Conservation (phyloP, 441 rosid species). For the Croton laevigatus region DNA sequence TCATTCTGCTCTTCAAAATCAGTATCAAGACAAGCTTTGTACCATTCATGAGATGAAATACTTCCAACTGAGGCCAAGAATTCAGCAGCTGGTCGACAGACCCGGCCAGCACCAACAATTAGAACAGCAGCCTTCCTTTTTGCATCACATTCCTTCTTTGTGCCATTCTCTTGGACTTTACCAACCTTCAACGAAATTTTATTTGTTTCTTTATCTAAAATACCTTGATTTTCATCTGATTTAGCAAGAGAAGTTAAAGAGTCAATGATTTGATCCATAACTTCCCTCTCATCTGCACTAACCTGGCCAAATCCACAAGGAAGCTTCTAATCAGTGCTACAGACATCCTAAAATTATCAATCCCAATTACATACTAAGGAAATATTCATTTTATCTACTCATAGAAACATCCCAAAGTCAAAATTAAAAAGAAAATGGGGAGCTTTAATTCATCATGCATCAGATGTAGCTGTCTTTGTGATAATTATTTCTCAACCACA, state of each 20-base stretch:
- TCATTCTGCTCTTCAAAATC: constrained; percentile 44
- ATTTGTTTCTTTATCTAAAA: constrained; percentile 32
- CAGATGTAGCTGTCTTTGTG: not conserved
- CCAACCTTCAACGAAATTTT: constrained; percentile 53
- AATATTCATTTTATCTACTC: not conserved
- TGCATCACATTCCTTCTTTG: constrained; percentile 31
- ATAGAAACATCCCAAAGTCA: not conserved
- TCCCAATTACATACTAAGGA: not conserved
- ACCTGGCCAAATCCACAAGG: constrained; percentile 52
- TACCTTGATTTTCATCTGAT: constrained; percentile 38
- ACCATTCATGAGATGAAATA: constrained; percentile 42
- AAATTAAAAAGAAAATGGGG: not conserved
- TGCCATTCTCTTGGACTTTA: constrained; percentile 46
- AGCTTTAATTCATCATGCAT: not conserved
- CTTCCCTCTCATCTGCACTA: constrained; percentile 72
- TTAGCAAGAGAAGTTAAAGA: constrained; percentile 78
- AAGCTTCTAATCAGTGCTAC: constrained; percentile 9
- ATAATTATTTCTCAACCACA: constrained; percentile 1
- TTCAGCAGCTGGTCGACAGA: constrained; percentile 88
- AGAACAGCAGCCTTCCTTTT: constrained; percentile 51
- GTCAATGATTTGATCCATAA: constrained; percentile 85
- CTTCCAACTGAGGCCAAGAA: constrained; percentile 61
- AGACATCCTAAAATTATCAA: not conserved
- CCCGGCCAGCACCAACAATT: constrained; percentile 94
- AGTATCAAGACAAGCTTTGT: constrained; percentile 37